A percentile compares a stretch with the other conserved stretches of the same genome.
These are phyloP conservation scores for Phytophthora aleatoria DNA, from an alignment of 352 stramenopile genomes.

Conservation along the genomic window DNA sequence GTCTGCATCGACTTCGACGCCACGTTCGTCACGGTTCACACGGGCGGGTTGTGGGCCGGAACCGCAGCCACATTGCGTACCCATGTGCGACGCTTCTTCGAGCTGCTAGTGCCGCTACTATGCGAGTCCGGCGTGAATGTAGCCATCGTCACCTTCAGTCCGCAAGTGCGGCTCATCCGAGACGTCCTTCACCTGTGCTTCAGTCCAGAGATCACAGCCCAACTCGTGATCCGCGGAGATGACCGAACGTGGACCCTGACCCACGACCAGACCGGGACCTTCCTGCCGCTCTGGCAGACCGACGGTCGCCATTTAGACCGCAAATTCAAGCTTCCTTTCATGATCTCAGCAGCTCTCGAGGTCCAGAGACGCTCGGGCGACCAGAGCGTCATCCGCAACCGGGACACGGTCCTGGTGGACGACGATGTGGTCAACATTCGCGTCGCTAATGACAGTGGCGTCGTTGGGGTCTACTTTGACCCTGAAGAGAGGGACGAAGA, in stretches of 20 bases:
- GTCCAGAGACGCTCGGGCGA: slow-evolving; percentile 25
- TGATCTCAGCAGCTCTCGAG: slow-evolving; percentile 70
- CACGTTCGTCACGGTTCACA: slow-evolving; percentile 82
- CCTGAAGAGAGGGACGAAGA: slow-evolving; percentile 41
- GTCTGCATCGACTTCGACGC: slow-evolving; percentile 88
- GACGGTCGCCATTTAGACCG: slow-evolving; percentile 60
- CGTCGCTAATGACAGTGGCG: slow-evolving; percentile 75
- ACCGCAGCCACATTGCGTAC: slow-evolving; percentile 46
- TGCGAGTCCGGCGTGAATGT: slow-evolving; percentile 49
- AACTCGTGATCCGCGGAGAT: slow-evolving; percentile 70
- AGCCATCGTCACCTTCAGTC: slow-evolving; percentile 84
- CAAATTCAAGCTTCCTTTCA: slow-evolving; percentile 76
- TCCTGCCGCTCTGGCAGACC: slow-evolving; percentile 63
- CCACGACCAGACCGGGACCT: slow-evolving; percentile 48
- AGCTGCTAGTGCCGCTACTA: slow-evolving; percentile 58
- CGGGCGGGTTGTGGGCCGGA: slow-evolving; percentile 56
- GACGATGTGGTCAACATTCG: slow-evolving; percentile 79
- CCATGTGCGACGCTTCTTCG: slow-evolving; percentile 72
- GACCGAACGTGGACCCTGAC: slow-evolving; percentile 61
- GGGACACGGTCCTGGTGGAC: slow-evolving; percentile 80
- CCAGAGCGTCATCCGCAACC: slow-evolving; percentile 45
- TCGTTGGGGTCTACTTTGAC: slow-evolving; percentile 77
- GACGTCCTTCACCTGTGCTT: slow-evolving; percentile 70
- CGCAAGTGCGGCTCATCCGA: slow-evolving; percentile 66
- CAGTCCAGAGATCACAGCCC: slow-evolving; percentile 24